Conservation (phyloP, 2,329 filamentous ascomycete species). For the Penicillium expansum region DNA sequence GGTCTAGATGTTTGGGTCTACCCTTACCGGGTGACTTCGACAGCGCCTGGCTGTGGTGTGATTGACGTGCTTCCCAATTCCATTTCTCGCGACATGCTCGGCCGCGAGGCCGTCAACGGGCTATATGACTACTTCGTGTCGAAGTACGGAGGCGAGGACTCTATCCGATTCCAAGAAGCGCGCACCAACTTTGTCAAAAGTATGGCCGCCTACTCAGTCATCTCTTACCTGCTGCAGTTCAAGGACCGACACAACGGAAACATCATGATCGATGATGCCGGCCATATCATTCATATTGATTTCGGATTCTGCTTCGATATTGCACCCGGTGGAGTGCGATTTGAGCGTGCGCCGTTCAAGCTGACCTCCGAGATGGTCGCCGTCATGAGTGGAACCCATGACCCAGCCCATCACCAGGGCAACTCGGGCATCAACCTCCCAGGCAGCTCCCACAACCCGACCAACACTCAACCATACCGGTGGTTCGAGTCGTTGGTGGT, state of each 20-base stretch:
- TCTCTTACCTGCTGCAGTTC: conserved; percentile 95
- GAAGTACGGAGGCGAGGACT: conserved; percentile 96
- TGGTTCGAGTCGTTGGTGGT: conserved; percentile 97
- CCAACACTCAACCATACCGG: conserved; percentile 80
- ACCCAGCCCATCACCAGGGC: conserved; percentile 27
- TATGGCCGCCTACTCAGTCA: conserved; percentile 98
- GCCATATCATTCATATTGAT: conserved; percentile 97
- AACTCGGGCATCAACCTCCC: conserved; percentile 29
- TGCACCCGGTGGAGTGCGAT: conserved; percentile 91
- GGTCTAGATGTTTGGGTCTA: conserved; percentile 96
- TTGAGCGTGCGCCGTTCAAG: conserved; percentile 98
- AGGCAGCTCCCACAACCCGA: conserved; percentile 44
- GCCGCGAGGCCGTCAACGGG: conserved; percentile 94
- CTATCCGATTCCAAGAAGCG: conserved; percentile 88
- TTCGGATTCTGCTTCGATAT: conserved; percentile 99
- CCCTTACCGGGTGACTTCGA: conserved; percentile 95
- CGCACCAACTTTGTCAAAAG: conserved; percentile 98
- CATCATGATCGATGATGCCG: conserved; percentile 98
- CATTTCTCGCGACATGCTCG: conserved; percentile 97
- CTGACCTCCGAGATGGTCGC: conserved; percentile 95
- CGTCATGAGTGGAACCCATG: conserved; percentile 83
- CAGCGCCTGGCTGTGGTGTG: conserved; percentile 93
- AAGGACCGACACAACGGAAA: conserved; percentile 99
- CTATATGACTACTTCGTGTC: conserved; percentile 97
- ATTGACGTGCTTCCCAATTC: conserved; percentile 98